Conservation (phyloP, 73 alveolate genomes). For the Effrenium voratum region DNA sequence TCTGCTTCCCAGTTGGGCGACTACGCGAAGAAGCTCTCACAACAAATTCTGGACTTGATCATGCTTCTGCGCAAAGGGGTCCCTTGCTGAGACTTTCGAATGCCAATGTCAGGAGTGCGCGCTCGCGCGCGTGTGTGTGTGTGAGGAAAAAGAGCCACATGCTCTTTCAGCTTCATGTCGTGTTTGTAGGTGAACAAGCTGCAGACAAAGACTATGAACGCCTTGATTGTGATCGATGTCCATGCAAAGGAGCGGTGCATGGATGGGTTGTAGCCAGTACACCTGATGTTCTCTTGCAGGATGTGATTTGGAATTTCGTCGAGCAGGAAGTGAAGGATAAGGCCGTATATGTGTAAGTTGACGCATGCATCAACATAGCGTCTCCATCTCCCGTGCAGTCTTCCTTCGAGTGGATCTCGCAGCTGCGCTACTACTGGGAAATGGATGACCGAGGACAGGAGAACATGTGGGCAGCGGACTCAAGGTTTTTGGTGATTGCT, state of each 20-base stretch:
- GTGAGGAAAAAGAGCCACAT: background rate
- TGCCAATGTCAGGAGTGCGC: background rate
- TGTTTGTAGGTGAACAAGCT: slow-evolving; percentile 91
- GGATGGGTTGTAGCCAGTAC: background rate
- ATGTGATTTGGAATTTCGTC: slow-evolving; percentile 81
- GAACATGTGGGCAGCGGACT: slow-evolving; percentile 82
- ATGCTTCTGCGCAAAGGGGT: slow-evolving; percentile 93
- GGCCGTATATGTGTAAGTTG: background rate
- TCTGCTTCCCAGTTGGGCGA: slow-evolving; percentile 33
- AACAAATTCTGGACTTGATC: slow-evolving; percentile 87
- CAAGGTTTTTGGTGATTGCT: background rate
- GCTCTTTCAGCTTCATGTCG: background rate
- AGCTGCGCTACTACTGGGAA: slow-evolving; percentile 99
- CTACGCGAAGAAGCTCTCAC: slow-evolving; percentile 86
- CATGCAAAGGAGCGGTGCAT: slow-evolving; percentile 98
- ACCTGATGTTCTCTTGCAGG: background rate
- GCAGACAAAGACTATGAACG: slow-evolving; percentile 98
- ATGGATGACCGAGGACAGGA: slow-evolving; percentile 92
- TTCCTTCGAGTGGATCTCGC: slow-evolving; percentile 99
- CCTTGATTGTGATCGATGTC: slow-evolving; percentile 99
- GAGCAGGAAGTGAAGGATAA: slow-evolving; percentile 84
- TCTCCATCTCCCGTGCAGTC: slow-evolving; percentile 28
- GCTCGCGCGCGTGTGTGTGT: background rate
- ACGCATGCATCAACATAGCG: background rate
- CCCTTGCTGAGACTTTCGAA: background rate